Evolutionary conservation across 2,329 filamentous ascomycete species (phyloP).

Genomic region (Neurospora crassa): DNA sequence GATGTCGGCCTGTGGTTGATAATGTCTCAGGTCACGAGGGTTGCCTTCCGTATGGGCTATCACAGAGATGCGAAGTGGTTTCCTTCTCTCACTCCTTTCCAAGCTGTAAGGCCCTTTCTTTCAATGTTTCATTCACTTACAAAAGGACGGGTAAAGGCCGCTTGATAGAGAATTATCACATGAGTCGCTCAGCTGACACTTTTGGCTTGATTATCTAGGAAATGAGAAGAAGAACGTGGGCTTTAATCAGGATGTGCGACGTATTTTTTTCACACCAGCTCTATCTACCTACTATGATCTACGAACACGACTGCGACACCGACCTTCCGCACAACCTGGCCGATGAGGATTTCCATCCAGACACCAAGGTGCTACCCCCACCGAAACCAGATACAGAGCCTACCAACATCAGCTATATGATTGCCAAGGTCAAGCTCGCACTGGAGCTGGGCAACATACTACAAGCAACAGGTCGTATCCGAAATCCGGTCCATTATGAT

Average conservation of each 20-base stretch:
- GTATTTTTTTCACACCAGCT: conserved; percentile 69
- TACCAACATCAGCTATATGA: conserved; percentile 72
- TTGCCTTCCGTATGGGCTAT: conserved; percentile 62
- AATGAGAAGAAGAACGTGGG: conserved; percentile 61
- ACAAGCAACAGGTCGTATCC: conserved; percentile 50
- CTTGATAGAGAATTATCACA: neutral
- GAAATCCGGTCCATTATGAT: conserved; percentile 49
- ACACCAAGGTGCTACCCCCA: conserved; percentile 56
- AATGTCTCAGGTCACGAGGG: conserved; percentile 43
- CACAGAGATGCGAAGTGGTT: conserved; percentile 72
- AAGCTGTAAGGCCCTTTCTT: conserved; percentile 42
- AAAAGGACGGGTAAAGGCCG: neutral
- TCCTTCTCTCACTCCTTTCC: conserved; percentile 59
- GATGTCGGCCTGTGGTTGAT: conserved; percentile 58
- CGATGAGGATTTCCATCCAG: conserved; percentile 68
- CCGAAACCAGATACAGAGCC: conserved; percentile 59
- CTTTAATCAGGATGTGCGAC: conserved; percentile 63
- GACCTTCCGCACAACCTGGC: conserved; percentile 68
- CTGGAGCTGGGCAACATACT: conserved; percentile 63
- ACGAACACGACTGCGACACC: conserved; percentile 65
- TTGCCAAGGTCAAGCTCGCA: conserved; percentile 60
- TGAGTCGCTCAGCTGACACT: neutral
- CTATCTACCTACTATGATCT: conserved; percentile 58
- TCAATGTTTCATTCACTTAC: neutral
- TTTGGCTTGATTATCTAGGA: conserved; percentile 36